Conservation (phyloP, 805 yeast genomes). For the Candida verbasci region DNA sequence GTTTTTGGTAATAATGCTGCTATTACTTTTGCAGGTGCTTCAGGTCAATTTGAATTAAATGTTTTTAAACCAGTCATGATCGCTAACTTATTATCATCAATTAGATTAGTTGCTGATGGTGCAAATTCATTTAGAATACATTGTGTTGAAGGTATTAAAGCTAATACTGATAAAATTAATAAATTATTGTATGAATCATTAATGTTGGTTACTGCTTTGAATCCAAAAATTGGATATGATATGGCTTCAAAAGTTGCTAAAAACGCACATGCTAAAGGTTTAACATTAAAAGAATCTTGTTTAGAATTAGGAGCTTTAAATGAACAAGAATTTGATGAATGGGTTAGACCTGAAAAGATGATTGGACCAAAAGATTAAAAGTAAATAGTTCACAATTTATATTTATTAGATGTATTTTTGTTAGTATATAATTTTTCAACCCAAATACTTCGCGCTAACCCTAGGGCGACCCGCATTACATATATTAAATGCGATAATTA, state of each 20-base stretch:
- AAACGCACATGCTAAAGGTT: conserved; percentile 97
- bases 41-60: conserved; percentile 97
- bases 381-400: background rate
- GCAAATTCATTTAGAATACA: conserved; percentile 83
- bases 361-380: conserved; percentile 95
- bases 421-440: too few species aligned
- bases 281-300: conserved; percentile 92
- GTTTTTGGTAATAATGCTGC: conserved; percentile 96
- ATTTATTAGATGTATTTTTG: too few species aligned
- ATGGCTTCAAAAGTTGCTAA: conserved; percentile 96
- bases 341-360: conserved; percentile 98
- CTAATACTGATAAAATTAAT: conserved; percentile 82
- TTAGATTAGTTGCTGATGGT: conserved; percentile 88
- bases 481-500: too few species aligned
- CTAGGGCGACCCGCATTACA: too few species aligned
- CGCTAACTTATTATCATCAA: conserved; percentile 80
- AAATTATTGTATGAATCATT: conserved; percentile 89
- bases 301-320: conserved; percentile 83
- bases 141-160: conserved; percentile 92
- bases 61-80: conserved; percentile 97
- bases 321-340: conserved; percentile 85
- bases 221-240: conserved; percentile 98
- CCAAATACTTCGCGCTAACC: too few species aligned
- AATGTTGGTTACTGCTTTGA: conserved; percentile 97
- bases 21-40: conserved; percentile 96